A percentile compares a stretch with the other conserved stretches of the same genome.
phyloP scores from a whole-genome alignment of 2,329 filamentous ascomycete species.

The Aspergillus fructus region DNA sequence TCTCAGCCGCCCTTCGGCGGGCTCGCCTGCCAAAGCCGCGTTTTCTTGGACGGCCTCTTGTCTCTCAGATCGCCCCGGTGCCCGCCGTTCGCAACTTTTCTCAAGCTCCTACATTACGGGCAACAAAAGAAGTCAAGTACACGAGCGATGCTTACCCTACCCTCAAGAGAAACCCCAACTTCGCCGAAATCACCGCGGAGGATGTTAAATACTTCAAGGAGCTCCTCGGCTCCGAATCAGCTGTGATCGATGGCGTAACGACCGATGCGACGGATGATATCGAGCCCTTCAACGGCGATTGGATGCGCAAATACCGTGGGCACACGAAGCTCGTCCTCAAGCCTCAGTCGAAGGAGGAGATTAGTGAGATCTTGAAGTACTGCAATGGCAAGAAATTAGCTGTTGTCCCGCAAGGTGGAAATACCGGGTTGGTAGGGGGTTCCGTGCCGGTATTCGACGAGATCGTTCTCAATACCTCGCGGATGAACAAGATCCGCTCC shows the following conservation, averaged over 20 bases:
- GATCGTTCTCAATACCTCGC: slow-evolving; percentile 85
- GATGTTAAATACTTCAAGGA: slow-evolving; percentile 81
- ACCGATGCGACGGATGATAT: slow-evolving; percentile 74
- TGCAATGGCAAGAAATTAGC: slow-evolving; percentile 92
- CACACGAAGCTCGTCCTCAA: slow-evolving; percentile 85
- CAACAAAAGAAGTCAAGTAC: slow-evolving; percentile 58
- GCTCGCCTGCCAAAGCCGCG: slow-evolving; percentile 32
- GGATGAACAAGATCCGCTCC: slow-evolving; percentile 86
- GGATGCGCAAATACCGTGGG: slow-evolving; percentile 98
- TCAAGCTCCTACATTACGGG: slow-evolving; percentile 26
- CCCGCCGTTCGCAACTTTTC: slow-evolving; percentile 31
- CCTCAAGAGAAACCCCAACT: slow-evolving; percentile 75
- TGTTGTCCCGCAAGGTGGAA: slow-evolving; percentile 95
- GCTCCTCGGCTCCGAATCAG: slow-evolving; percentile 75
- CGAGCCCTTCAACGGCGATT: slow-evolving; percentile 91
- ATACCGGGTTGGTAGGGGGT: slow-evolving; percentile 92
- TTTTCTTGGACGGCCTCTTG: slow-evolving; percentile 23
- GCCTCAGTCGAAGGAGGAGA: slow-evolving; percentile 79
- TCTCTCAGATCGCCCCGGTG: slow-evolving; percentile 17
- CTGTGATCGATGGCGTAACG: slow-evolving; percentile 80
- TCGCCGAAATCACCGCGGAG: slow-evolving; percentile 66
- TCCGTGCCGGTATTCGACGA: slow-evolving; percentile 98
- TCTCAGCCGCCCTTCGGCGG: slow-evolving; percentile 33
- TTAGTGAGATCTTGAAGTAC: slow-evolving; percentile 87
- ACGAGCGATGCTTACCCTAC: slow-evolving; percentile 80